phyloP scores from a whole-genome alignment of 371 early-diverging fungal species.

The Blastocladiella emersonii region DNA sequence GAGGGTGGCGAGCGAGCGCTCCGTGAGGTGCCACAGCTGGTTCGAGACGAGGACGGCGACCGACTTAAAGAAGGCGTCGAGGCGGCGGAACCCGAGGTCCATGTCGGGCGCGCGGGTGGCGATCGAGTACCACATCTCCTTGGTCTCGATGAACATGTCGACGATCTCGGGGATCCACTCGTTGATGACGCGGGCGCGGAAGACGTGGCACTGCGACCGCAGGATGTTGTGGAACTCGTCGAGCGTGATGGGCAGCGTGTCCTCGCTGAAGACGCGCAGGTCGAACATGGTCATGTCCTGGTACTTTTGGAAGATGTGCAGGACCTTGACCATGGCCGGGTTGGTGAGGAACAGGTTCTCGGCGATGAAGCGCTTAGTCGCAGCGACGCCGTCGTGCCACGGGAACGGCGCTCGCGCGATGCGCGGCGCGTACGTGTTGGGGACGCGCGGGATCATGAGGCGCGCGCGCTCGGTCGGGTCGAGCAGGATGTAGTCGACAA shows the following conservation, averaged over 20 bases:
- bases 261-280: slow-evolving; percentile 23
- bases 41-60: slow-evolving; percentile 35
- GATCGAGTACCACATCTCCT: slow-evolving; percentile 34
- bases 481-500: slow-evolving; percentile 36
- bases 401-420: slow-evolving; percentile 37
- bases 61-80: slow-evolving; percentile 36
- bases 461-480: slow-evolving; percentile 27
- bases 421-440: slow-evolving; percentile 15
- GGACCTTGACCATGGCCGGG: slow-evolving; percentile 28
- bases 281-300: slow-evolving; percentile 21
- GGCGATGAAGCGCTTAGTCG: slow-evolving; percentile 14
- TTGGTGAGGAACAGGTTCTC: slow-evolving; percentile 31
- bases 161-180: slow-evolving; percentile 39
- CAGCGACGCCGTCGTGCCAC: slow-evolving; percentile 25
- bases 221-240: slow-evolving; percentile 31
- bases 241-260: slow-evolving; percentile 28
- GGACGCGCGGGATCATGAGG: slow-evolving; percentile 24
- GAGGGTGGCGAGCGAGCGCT: slow-evolving; percentile 23
- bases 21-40: slow-evolving; percentile 30
- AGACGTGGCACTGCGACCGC: slow-evolving; percentile 26
- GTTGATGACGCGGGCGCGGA: slow-evolving; percentile 25
- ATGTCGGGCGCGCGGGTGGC: slow-evolving; percentile 23
- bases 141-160: slow-evolving; percentile 28
- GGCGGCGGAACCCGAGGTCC: slow-evolving; percentile 28
- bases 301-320: slow-evolving; percentile 9